phyloP scores from a whole-genome alignment of 345 rosid species.

The Lepidium africanum region DNA sequence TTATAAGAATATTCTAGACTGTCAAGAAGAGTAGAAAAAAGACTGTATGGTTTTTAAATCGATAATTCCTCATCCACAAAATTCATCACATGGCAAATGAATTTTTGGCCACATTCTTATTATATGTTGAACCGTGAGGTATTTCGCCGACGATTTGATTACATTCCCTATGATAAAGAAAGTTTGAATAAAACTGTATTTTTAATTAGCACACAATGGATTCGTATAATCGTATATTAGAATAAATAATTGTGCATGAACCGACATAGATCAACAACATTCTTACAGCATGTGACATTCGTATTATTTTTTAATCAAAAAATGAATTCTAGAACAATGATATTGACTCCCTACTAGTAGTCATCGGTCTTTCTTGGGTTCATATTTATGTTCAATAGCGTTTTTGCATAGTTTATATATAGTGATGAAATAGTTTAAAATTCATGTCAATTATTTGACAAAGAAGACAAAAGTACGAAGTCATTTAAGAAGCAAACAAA shows the following conservation, averaged over 20 bases:
- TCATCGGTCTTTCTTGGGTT: neutral
- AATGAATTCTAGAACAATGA: constrained; percentile 12
- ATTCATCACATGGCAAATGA: neutral
- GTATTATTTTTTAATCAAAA: neutral
- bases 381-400: neutral
- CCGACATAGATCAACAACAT: constrained; percentile 22
- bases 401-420: neutral
- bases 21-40: no score
- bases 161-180: neutral
- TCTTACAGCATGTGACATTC: constrained; percentile 17
- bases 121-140: constrained; percentile 1
- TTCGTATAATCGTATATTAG: neutral
- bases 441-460: neutral
- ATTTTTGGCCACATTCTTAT: neutral
- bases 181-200: neutral
- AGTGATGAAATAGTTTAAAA: neutral
- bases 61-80: neutral
- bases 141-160: constrained; percentile 10
- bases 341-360: constrained; percentile 1
- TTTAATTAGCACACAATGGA: neutral
- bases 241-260: constrained; percentile 22
- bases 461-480: neutral
- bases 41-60: neutral
- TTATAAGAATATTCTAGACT: neutral
- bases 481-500: neutral